Base-by-base conservation (phyloP, 73 alveolate species). In the Paramecium bursaria region DNA sequence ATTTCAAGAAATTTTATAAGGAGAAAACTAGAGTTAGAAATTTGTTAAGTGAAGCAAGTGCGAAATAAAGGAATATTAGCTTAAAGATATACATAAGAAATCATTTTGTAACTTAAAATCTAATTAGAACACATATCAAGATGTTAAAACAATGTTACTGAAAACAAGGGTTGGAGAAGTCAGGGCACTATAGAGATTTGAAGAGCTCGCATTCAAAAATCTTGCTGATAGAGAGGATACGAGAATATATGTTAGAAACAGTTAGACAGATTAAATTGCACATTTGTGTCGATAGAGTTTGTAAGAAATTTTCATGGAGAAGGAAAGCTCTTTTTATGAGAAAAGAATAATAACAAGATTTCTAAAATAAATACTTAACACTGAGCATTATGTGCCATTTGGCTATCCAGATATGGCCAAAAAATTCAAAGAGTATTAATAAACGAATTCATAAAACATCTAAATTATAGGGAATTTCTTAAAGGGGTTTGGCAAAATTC, bases 271-370 rank as follows among this genome's bases (percentile, higher is more conserved):
- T 67, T 35, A 39, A 39, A 33, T 67, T 3, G 82, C 82, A 19
- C n/a, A 44, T 9, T 39, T 67, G 82, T 67, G 82, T 67, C 33
- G 57, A 15, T 53, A 67, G 19, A 39, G 60, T 6, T 47, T 67
- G 6, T 42, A 67, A 19, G 82, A 67, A 19, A 14, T 67, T 13
- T 67, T 67, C 7, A 10, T 35, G 50, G 33, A 67, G 10, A 67
- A 67, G 82, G 82, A 67, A 42, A 67, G 82, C 22, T 53, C 82
- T n/a, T 67, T 67, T 19, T 67, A 67, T 42, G 82, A 67, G 50
- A 67, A 67, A 25, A 67, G 82, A 15, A 57, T 67, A 1, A 17
- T 67, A 5, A 19, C 42, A 11, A 33, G 39, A 67, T 67, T 9
- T 67, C 22, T 67, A 39, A 47, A 26, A 0, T 25, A 42, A 11